Evolutionary conservation across 1,284 basidiomycete genomes (phyloP).

Genomic region (Ustilago shanxiensis): DNA sequence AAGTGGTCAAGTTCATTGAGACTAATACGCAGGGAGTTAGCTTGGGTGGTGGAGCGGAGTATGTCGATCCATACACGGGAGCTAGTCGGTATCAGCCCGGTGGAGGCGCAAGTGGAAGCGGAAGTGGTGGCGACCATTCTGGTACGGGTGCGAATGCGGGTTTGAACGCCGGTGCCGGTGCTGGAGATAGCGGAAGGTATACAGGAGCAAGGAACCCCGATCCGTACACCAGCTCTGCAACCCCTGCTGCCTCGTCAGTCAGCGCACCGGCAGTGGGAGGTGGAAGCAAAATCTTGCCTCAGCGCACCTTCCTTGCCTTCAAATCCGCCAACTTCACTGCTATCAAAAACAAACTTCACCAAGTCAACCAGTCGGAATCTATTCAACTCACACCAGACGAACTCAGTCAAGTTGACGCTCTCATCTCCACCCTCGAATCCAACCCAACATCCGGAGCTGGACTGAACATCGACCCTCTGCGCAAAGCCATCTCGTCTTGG

Average conservation of each 20-base stretch:
- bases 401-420: conserved; percentile 76
- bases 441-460: background rate
- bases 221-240: conserved; percentile 55
- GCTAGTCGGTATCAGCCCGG: conserved; percentile 75
- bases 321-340: conserved; percentile 88
- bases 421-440: conserved; percentile 77
- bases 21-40: conserved; percentile 82
- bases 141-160: conserved; percentile 61
- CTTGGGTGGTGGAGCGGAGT: conserved; percentile 76
- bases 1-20: conserved; percentile 94
- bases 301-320: conserved; percentile 76
- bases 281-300: conserved; percentile 62
- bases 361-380: conserved; percentile 81
- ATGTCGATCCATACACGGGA: conserved; percentile 93
- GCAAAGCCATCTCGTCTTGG: conserved; percentile 80
- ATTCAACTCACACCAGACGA: conserved; percentile 78
- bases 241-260: conserved; percentile 41
- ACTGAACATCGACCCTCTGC: conserved; percentile 45
- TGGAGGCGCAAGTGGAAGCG: conserved; percentile 61
- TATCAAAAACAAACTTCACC: conserved; percentile 84
- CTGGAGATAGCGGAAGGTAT: conserved; percentile 59
- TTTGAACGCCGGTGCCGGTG: conserved; percentile 45
- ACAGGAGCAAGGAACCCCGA: conserved; percentile 71
- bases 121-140: conserved; percentile 1
- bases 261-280: conserved; percentile 36